Evolutionary conservation across 2,329 filamentous ascomycete species (phyloP), one percentile per base, ranked within the genome.

Genomic region (Zasmidium cellare): DNA sequence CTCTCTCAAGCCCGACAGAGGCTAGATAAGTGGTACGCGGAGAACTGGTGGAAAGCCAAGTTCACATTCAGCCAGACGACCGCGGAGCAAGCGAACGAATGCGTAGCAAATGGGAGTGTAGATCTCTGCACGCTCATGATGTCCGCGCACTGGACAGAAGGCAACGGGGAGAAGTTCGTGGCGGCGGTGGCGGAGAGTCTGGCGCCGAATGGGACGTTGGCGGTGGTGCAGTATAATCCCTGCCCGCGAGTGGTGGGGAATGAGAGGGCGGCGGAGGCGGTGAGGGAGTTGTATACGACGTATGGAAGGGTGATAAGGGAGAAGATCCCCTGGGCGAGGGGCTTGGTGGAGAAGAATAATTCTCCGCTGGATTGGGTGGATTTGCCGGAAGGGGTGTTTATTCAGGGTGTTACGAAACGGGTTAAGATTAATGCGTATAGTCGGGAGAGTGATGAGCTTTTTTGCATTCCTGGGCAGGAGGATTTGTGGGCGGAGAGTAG

Each of bases 341-440:
- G 18, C 5, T 3, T 25, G 31, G 20, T 51, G 11, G 25, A 41
- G 49, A 38, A 20, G 18, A 38, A 51, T 23, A 19, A 20, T 23
- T 51, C 49, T 3, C 25, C 49, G 25, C 18, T 51, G 25, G 49
- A 51, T 41, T 51, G 25, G 18, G 31, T 51, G n/a, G 12, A 12
- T 9, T 41, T 51, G 49, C 5, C 22, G 5, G 25, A 9, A 38
- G 49, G 49, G 18, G 31, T 51, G 3, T 51, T 25, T 14, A 38
- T 51, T 12, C 49, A 51, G 28, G 49, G 41, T 51, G 49, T 51
- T 7, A 51, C 49, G 49, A 51, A 51, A 25, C 38, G 49, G 49
- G 41, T 51, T 24, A 51, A 51, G 49, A 51, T 51, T 22, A 51
- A 51, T 41, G 23, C 31, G 11, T n/a, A 28, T 19, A 24, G 25